phyloP scores from a whole-genome alignment of 495 filamentous ascomycete genomes.

The Aspergillus egyptiacus region DNA sequence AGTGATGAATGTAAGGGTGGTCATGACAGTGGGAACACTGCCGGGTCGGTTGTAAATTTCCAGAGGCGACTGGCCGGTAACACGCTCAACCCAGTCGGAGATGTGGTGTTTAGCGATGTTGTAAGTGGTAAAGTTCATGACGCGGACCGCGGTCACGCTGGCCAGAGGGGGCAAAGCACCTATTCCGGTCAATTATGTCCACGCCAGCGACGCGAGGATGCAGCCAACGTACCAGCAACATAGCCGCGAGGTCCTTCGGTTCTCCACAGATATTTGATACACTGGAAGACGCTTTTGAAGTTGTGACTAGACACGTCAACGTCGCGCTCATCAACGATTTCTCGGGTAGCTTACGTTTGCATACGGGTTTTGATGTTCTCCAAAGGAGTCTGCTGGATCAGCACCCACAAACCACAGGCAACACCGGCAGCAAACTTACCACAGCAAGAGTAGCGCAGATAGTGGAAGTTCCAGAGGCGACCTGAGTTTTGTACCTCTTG shows the following conservation, averaged over 20 bases:
- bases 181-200: slow-evolving; percentile 25
- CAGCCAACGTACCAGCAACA: slow-evolving; percentile 35
- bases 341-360: too few relatives aligned
- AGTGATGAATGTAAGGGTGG: slow-evolving; percentile 66
- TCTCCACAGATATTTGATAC: slow-evolving; percentile 40
- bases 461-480: slow-evolving; percentile 40
- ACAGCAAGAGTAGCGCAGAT: slow-evolving; percentile 42
- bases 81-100: slow-evolving; percentile 40
- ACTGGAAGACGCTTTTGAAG: slow-evolving; percentile 38
- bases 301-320: slow-evolving; percentile 31
- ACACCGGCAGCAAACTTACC: slow-evolving; percentile 26
- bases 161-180: slow-evolving; percentile 74
- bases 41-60: slow-evolving; percentile 63
- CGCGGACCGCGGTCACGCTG: slow-evolving; percentile 83
- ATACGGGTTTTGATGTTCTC: slow-evolving; percentile 48
- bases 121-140: slow-evolving; percentile 91
- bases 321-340: neutral
- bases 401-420: neutral
- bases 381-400: slow-evolving; percentile 34
- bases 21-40: slow-evolving; percentile 61
- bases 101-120: slow-evolving; percentile 74
- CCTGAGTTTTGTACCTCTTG: slow-evolving; percentile 44
- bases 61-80: slow-evolving; percentile 65
- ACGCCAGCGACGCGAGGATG: neutral
- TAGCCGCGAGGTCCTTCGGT: slow-evolving; percentile 44